These are phyloP conservation scores for Leccinum griseonigrum DNA, from an alignment of 1,284 basidiomycete species.

Conservation along the genomic window DNA sequence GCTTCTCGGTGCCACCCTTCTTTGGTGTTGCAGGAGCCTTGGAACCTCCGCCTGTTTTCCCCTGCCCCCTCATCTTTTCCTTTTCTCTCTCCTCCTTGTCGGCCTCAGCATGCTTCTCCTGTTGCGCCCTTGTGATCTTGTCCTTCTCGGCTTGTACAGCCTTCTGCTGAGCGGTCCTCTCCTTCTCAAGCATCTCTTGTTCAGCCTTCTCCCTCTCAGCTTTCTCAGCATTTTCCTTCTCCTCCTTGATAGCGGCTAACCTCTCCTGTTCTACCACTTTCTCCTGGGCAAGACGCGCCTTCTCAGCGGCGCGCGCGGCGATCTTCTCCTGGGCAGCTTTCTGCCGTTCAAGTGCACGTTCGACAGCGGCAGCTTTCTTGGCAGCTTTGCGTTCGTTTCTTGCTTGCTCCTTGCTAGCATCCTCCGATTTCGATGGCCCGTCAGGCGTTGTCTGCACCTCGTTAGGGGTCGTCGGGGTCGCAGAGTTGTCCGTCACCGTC, in stretches of 20 bases:
- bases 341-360: slow-evolving; percentile 58
- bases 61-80: slow-evolving; percentile 32
- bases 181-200: slow-evolving; percentile 37
- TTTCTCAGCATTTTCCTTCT: slow-evolving; percentile 40
- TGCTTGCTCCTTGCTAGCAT: slow-evolving; percentile 43
- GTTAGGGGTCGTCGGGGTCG: slow-evolving; percentile 16
- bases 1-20: slow-evolving; percentile 22
- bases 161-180: slow-evolving; percentile 33
- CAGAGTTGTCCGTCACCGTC: slow-evolving; percentile 22
- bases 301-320: slow-evolving; percentile 47
- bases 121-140: slow-evolving; percentile 32
- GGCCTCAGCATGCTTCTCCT: slow-evolving; percentile 30
- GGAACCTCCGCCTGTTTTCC: slow-evolving; percentile 35
- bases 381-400: slow-evolving; percentile 56
- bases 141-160: slow-evolving; percentile 36
- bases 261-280: slow-evolving; percentile 41
- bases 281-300: slow-evolving; percentile 41
- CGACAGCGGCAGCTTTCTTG: slow-evolving; percentile 60
- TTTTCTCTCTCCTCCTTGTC: slow-evolving; percentile 34
- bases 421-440: slow-evolving; percentile 31
- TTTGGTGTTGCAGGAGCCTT: slow-evolving; percentile 22
- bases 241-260: slow-evolving; percentile 40
- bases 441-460: slow-evolving; percentile 32
- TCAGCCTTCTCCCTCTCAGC: slow-evolving; percentile 36
- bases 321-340: slow-evolving; percentile 54